These are phyloP conservation scores for Centrapalus pauciflorus DNA, from an alignment of 129 eudicot genomes.

Conservation along the genomic window DNA sequence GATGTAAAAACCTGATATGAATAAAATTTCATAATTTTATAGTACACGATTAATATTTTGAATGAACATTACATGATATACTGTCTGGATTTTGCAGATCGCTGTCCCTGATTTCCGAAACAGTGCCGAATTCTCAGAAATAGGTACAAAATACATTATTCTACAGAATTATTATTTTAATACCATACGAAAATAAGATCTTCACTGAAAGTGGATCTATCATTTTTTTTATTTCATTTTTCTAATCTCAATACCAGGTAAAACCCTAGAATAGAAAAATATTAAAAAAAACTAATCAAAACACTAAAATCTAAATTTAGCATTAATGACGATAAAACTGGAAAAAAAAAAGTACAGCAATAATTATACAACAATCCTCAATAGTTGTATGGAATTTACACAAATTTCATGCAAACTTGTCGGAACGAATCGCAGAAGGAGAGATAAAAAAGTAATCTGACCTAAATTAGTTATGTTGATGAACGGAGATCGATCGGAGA, in stretches of 20 bases:
- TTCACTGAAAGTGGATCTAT: slow-evolving; percentile 19
- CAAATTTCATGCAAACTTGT: not conserved
- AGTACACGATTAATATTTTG: not conserved
- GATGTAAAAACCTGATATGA: slow-evolving; percentile 15
- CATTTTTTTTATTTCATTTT: not conserved
- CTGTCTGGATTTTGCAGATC: slow-evolving; percentile 31
- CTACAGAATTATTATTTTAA: not conserved
- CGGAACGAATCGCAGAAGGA: not conserved
- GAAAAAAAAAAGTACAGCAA: not conserved
- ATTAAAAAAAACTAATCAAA: not conserved
- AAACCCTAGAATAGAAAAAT: not conserved
- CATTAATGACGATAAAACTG: not conserved
- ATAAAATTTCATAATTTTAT: not conserved
- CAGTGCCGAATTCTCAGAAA: slow-evolving; percentile 27
- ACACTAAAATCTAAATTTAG: not conserved
- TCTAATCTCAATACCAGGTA: not conserved
- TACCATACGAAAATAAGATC: slow-evolving; percentile 12
- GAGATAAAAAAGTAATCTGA: not conserved
- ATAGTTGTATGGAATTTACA: not conserved
- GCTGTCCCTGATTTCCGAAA: slow-evolving; percentile 32
- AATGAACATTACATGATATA: slow-evolving; percentile 24
- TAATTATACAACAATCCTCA: not conserved
- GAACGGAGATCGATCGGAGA: not conserved
- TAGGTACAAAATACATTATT: slow-evolving; percentile 15
- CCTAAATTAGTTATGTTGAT: not conserved